Base-by-base conservation (phyloP, 176 grass and related monocot genomes). In the Aegilops tauschii region DNA sequence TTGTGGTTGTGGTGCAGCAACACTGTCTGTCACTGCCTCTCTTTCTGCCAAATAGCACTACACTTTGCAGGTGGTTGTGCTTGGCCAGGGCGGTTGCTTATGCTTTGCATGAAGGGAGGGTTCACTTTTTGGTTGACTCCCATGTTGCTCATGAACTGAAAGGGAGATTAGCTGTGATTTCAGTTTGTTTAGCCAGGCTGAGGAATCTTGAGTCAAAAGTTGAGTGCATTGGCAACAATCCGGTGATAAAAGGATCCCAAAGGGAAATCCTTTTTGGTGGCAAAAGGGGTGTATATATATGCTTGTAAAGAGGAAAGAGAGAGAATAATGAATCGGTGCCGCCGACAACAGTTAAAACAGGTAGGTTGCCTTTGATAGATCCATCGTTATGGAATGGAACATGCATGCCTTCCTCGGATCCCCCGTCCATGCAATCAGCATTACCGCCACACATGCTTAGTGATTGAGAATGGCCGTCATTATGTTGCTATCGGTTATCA, bases 131-230 rank as follows among this genome's bases (percentile, higher is more conserved):
- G 17, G 68, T 91, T 91, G 89, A 84, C 85, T 87, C 44, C 58
- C 36, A 49, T 81, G 61, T 80, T 78, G 67, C 59, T 61, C 87
- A 69, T 40, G 67, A 77, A 29, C 81, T 71, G 66, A 75, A 69
- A 29, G 76, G 3, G 6, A 62, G 16, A 44, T 87, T 50, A 84
- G 81, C 81, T 88, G 69, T 63, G 81, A 77, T 76, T 80, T 61
- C 32, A 8, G 30, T 81, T 84, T 84, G 37, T 91, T 87, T 84
- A 91, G 79, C 89, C 35, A 29, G 35, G 16, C 18, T 42, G 76
- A 84, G 89, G 85, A 88, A 84, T 91, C 85, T 91, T 87, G 87
- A 84, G 35, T 65, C 76, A 90, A 89, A 89, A 92, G 87, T 69
- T 54, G 59, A 81, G 76, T 89, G 76, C 18, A 80, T 49, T 84